A percentile compares a stretch with the other conserved stretches of the same genome.
phyloP scores from a whole-genome alignment of 352 stramenopile species.

The Phytophthora chlamydospora region DNA sequence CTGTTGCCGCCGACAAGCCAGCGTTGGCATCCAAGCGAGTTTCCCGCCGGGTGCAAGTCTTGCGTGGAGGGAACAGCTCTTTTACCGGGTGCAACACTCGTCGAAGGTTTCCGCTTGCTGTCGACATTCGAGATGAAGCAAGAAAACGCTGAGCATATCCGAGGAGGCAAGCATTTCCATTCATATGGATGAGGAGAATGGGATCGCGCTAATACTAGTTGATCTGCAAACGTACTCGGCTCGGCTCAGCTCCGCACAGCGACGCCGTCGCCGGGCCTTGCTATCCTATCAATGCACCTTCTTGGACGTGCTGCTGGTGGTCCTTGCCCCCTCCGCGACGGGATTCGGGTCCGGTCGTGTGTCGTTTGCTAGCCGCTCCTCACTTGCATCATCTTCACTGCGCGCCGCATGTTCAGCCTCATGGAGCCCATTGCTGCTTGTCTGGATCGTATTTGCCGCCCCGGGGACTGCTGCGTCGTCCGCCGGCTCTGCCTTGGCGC shows the following conservation, averaged over 20 bases:
- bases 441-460: slow-evolving; percentile 1
- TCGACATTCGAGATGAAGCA: neutral
- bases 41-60: neutral
- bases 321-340: slow-evolving; percentile 11
- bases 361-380: slow-evolving; percentile 2
- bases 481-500: slow-evolving; percentile 24
- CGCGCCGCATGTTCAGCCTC: slow-evolving; percentile 15
- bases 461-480: neutral
- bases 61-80: slow-evolving; percentile 8
- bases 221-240: slow-evolving; percentile 14
- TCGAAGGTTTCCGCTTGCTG: neutral
- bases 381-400: slow-evolving; percentile 8
- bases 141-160: slow-evolving; percentile 7
- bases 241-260: slow-evolving; percentile 7
- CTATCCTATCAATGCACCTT: slow-evolving; percentile 25
- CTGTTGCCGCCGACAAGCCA: too few relatives aligned
- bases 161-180: slow-evolving; percentile 17
- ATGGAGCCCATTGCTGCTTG: neutral
- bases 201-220: slow-evolving; percentile 12
- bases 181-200: slow-evolving; percentile 27
- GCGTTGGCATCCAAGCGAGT: too few relatives aligned
- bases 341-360: slow-evolving; percentile 7
- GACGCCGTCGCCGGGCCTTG: neutral
- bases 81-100: slow-evolving; percentile 10
- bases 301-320: slow-evolving; percentile 9